These are phyloP conservation scores for Chlamydomonas eustigma DNA, from an alignment of 139 green algal genomes.

Conservation along the genomic window DNA sequence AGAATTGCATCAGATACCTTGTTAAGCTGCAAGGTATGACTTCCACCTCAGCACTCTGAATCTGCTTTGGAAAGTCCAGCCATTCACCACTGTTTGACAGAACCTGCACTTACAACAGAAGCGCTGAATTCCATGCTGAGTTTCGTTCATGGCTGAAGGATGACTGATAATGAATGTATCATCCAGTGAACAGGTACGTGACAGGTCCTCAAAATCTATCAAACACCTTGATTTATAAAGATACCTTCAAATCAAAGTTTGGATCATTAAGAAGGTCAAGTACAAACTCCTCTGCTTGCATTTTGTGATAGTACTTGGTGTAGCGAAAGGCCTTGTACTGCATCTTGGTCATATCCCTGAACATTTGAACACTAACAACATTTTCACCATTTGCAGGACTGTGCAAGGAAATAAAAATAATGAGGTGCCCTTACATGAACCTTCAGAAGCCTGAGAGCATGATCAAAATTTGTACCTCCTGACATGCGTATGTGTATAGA, in stretches of 20 bases:
- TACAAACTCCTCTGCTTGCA: constrained; percentile 39
- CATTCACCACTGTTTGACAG: constrained; percentile 18
- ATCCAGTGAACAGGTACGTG: too few species aligned
- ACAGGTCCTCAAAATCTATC: too few species aligned
- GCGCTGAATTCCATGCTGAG: too few species aligned
- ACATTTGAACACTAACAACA: neutral
- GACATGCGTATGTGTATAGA: too few species aligned
- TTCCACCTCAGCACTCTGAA: constrained; percentile 10
- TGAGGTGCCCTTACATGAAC: neutral
- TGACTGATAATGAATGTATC: too few species aligned
- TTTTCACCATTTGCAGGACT: neutral
- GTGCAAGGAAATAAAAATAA: too few species aligned
- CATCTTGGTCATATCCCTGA: constrained; percentile 36
- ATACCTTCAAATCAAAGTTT: too few species aligned
- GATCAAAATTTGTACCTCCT: too few species aligned
- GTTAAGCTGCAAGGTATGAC: constrained; percentile 29
- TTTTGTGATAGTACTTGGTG: constrained; percentile 53
- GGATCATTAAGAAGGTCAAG: constrained; percentile 45
- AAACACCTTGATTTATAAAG: too few species aligned
- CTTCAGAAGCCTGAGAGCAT: neutral
- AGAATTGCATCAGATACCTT: too few species aligned
- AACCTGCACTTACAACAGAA: too few species aligned
- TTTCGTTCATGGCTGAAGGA: too few species aligned
- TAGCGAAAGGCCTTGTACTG: constrained; percentile 39
- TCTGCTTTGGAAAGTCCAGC: neutral